Base-by-base conservation (phyloP, 371 early-diverging fungal genomes). In the Lichtheimia ramosa region DNA sequence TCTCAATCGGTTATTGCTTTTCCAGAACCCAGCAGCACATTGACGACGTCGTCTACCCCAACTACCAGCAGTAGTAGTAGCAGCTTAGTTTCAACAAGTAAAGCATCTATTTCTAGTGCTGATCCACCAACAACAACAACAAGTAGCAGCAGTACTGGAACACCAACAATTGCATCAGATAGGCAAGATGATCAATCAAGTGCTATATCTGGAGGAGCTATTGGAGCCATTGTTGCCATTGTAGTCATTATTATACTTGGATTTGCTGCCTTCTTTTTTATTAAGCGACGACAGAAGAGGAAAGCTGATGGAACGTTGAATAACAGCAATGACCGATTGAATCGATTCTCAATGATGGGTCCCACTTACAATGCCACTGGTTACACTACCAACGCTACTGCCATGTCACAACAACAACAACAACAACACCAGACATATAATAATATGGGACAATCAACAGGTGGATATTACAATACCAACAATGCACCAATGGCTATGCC, bases 141-240 rank as follows among this genome's bases (percentile, higher is more conserved):
- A 2, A 34, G 61, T 12, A 24, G 48, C 4, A 34, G 43, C 13
- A 34, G 3, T 23, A 46, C 48, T 23, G 21, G 34, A 6, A 43
- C 51, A 7, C 12, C 41, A 13, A 25, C 56, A 8, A 54, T 41
- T 12, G 48, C 21, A 5, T 20, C 48, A 5, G 56, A 41, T 15
- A 48, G 24, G 0, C 39, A 49, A 12, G 43, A 18, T 21, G 41
- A 46, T 20, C 56, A 48, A 42, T 14, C 54, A 20, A 53, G 53
- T 25, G 54, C 58, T 7, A 39, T 67, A 3, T 62, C 60, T 10
- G 58, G 58, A 13, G 61, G 68, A 34, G 60, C 57, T 16, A 63
- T 68, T 53, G 68, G 68, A 13, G 68, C 60, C 28, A 68, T 68
- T 54, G 53, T 60, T 3, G 70, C 66, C 5, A 63, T 63, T 15